These are phyloP conservation scores for Vachellia collinsii DNA, from an alignment of 306 rosid genomes.

Conservation along the genomic window DNA sequence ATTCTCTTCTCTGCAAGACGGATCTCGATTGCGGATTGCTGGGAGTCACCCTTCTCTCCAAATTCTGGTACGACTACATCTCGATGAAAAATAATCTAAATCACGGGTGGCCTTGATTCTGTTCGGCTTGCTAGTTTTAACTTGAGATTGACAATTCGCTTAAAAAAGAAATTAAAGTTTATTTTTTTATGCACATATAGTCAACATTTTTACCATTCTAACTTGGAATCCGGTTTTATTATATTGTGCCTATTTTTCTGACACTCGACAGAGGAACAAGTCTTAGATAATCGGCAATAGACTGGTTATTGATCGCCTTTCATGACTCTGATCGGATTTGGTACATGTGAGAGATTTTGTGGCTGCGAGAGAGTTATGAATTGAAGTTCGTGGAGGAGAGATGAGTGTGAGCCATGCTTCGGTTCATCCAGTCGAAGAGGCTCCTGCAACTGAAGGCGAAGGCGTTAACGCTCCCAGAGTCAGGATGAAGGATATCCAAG, in stretches of 20 bases:
- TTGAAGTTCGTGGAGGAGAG: conserved; percentile 51
- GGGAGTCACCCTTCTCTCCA: not conserved
- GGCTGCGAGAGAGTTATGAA: conserved; percentile 39
- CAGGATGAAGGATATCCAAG: conserved; percentile 85
- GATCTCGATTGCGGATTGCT: conserved; percentile 5
- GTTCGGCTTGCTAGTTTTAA: conserved; percentile 7
- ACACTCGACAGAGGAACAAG: not conserved
- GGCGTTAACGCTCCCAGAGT: conserved; percentile 56
- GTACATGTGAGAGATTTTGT: not conserved
- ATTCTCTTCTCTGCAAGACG: not conserved
- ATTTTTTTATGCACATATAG: not conserved
- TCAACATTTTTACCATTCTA: conserved; percentile 9
- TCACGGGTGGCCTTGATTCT: conserved; percentile 15
- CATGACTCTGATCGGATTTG: conserved; percentile 39
- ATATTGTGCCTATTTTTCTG: not conserved
- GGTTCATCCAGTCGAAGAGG: conserved; percentile 80
- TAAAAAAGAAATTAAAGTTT: conserved; percentile 5
- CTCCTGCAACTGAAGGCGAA: conserved; percentile 53
- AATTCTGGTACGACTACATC: conserved; percentile 4
- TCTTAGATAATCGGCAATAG: conserved; percentile 8
- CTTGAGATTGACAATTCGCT: conserved; percentile 27
- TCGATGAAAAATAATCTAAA: not conserved
- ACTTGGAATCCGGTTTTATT: not conserved
- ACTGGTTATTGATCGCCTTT: conserved; percentile 18
- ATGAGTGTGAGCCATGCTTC: conserved; percentile 90